Evolutionary conservation across 2,329 filamentous ascomycete species (phyloP).

Genomic region (Trichoderma citrinoviride): DNA sequence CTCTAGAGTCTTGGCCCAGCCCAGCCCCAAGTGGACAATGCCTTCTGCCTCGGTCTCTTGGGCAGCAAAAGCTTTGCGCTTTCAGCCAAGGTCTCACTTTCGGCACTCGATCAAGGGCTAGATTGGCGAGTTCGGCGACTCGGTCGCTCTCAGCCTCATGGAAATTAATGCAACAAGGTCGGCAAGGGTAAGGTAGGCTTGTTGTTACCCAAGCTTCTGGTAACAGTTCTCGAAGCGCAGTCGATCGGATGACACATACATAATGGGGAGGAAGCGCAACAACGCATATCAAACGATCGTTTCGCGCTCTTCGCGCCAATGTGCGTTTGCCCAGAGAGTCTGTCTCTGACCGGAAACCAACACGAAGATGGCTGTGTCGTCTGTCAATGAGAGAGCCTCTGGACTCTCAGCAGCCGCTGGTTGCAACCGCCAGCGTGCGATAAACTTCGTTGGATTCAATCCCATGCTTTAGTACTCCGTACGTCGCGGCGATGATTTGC

Average conservation of each 20-base stretch:
- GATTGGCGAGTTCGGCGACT: slow-evolving; percentile 16
- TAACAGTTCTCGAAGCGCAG: background rate
- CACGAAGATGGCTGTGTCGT: too few species aligned
- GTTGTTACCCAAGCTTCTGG: slow-evolving; percentile 8
- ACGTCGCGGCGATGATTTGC: background rate
- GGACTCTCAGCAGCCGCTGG: too few species aligned
- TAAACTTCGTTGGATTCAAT: background rate
- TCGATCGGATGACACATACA: too few species aligned
- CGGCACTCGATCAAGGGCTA: slow-evolving; percentile 7
- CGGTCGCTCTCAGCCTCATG: slow-evolving; percentile 7
- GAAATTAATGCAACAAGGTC: background rate
- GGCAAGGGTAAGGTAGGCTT: background rate
- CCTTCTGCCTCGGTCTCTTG: background rate
- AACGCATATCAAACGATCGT: too few species aligned
- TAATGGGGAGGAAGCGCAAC: too few species aligned
- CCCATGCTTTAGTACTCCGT: background rate
- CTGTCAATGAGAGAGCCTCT: too few species aligned
- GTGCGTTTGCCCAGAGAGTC: too few species aligned
- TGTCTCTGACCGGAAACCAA: too few species aligned
- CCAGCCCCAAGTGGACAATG: background rate
- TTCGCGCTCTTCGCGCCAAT: too few species aligned
- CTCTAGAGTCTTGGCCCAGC: background rate
- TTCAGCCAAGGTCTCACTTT: slow-evolving; percentile 15
- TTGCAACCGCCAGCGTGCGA: too few species aligned
- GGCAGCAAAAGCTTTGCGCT: background rate